Evolutionary conservation across 345 rosid genomes (phyloP).

Genomic region (Aquilaria sinensis): DNA sequence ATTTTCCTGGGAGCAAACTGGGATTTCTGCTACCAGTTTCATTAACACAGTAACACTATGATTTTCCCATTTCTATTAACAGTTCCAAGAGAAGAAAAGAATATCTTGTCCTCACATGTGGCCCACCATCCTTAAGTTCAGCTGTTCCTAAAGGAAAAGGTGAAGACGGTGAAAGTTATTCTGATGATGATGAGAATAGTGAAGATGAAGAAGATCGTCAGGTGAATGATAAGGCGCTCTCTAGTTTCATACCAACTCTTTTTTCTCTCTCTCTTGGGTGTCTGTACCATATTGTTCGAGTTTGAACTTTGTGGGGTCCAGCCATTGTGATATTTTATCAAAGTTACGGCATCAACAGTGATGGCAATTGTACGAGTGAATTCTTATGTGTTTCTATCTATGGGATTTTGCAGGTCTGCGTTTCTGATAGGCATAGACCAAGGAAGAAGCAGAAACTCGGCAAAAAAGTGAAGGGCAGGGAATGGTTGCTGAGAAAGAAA

Average conservation of each 20-base stretch:
- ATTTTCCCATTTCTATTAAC: constrained; percentile 10
- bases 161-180: constrained; percentile 49
- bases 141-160: constrained; percentile 43
- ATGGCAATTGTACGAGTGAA: not conserved
- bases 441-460: constrained; percentile 64
- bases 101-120: constrained; percentile 80
- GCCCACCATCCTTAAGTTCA: constrained; percentile 47
- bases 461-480: constrained; percentile 66
- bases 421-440: constrained; percentile 72
- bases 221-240: constrained; percentile 27
- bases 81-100: constrained; percentile 84
- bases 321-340: not conserved
- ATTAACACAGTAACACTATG: not conserved
- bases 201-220: constrained; percentile 59
- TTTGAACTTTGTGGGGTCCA: not conserved
- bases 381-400: not conserved
- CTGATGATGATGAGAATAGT: constrained; percentile 47
- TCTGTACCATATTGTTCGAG: not conserved
- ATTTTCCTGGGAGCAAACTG: not conserved
- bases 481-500: constrained; percentile 82
- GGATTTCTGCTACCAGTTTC: not conserved
- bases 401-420: constrained; percentile 37
- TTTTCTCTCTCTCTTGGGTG: not conserved
- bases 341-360: not conserved
- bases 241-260: not conserved